Percentiles rank a stretch among this genome's conserved stretches.
Evolutionary conservation across 2,329 filamentous ascomycete species (phyloP).

Genomic region (Calycina marina): DNA sequence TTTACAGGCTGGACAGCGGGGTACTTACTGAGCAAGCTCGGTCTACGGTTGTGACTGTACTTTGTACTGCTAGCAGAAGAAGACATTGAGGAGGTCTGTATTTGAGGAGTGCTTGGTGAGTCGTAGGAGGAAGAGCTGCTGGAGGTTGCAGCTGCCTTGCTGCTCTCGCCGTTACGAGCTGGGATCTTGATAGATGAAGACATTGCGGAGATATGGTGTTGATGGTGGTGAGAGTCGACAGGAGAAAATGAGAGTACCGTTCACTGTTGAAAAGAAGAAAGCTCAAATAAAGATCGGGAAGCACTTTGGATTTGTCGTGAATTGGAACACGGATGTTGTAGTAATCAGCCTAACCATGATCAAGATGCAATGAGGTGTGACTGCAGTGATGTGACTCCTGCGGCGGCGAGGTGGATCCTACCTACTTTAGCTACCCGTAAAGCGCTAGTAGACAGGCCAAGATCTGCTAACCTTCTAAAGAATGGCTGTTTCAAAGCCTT

Average conservation of each 20-base stretch:
- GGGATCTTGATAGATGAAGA: slow-evolving; percentile 60
- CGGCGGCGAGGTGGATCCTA: not conserved
- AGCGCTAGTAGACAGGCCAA: too few relatives aligned
- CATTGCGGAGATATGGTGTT: slow-evolving; percentile 24
- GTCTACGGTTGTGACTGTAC: slow-evolving; percentile 38
- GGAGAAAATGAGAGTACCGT: slow-evolving; percentile 4
- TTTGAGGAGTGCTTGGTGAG: slow-evolving; percentile 34
- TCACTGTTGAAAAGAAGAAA: slow-evolving; percentile 2
- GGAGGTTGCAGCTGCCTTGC: slow-evolving; percentile 28
- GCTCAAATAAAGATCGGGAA: slow-evolving; percentile 1
- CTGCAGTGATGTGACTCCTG: not conserved
- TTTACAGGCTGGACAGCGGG: slow-evolving; percentile 7
- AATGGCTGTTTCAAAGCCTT: too few relatives aligned
- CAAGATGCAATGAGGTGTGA: not conserved
- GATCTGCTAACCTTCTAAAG: too few relatives aligned
- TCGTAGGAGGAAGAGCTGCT: slow-evolving; percentile 36
- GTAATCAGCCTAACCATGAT: slow-evolving; percentile 3
- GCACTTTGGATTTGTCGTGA: slow-evolving; percentile 4
- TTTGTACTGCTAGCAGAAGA: slow-evolving; percentile 24
- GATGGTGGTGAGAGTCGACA: slow-evolving; percentile 3
- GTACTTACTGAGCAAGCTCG: slow-evolving; percentile 45
- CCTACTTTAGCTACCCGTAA: too few relatives aligned
- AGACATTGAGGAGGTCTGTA: slow-evolving; percentile 27
- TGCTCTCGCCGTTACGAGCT: slow-evolving; percentile 23
- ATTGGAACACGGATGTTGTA: not conserved